Evolutionary conservation across 2,329 filamentous ascomycete genomes (phyloP).

Genomic region (Fusarium chuoi): DNA sequence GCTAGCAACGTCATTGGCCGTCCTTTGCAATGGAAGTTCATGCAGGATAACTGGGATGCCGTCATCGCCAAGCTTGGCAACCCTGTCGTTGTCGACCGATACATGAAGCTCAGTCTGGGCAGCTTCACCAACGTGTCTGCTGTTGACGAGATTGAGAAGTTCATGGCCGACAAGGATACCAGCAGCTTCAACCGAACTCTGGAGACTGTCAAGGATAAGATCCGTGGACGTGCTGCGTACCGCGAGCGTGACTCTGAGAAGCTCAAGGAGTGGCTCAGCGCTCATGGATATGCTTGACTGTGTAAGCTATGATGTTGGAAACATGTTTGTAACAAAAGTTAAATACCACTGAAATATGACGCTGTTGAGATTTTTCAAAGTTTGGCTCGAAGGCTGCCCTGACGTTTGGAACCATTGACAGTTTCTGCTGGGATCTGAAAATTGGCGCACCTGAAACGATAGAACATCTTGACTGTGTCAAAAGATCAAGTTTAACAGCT

Average conservation of each 20-base stretch:
- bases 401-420: background rate
- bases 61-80: conserved; percentile 80
- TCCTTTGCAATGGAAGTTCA: conserved; percentile 82
- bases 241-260: conserved; percentile 77
- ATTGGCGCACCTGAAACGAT: background rate
- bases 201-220: conserved; percentile 85
- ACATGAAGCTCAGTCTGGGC: conserved; percentile 80
- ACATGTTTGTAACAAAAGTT: conserved; percentile 16
- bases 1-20: conserved; percentile 79
- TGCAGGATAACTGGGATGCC: conserved; percentile 83
- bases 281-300: conserved; percentile 58
- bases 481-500: too few species aligned
- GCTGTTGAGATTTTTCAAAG: background rate
- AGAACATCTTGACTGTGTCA: rapidly evolving
- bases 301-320: conserved; percentile 41
- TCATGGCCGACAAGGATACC: conserved; percentile 90
- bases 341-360: background rate
- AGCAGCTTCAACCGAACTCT: conserved; percentile 87
- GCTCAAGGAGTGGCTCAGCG: conserved; percentile 80
- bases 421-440: background rate
- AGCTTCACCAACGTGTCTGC: conserved; percentile 79
- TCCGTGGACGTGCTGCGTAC: conserved; percentile 85
- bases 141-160: conserved; percentile 80
- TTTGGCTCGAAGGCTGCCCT: background rate
- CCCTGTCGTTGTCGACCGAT: conserved; percentile 89